A percentile compares a stretch with the other conserved stretches of the same genome.
Conservation (phyloP, 1,284 basidiomycete species). For the Fistulinella cinereoalba region DNA sequence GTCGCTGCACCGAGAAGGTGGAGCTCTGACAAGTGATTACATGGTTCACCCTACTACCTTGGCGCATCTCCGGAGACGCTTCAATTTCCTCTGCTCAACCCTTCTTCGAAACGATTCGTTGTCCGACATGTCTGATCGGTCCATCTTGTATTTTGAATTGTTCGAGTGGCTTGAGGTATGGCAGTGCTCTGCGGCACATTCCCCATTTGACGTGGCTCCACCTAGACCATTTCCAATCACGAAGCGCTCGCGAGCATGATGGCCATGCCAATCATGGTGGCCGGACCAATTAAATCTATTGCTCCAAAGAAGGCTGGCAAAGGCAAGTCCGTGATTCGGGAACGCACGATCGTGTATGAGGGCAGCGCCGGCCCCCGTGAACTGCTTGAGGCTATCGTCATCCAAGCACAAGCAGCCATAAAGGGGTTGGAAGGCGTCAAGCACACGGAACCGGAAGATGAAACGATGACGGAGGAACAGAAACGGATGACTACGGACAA, state of each 20-base stretch:
- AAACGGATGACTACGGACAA: constrained; percentile 67
- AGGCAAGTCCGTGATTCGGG: constrained; percentile 52
- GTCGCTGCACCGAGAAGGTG: constrained; percentile 66
- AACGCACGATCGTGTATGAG: constrained; percentile 82
- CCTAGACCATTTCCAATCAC: constrained; percentile 82
- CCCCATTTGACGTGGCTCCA: constrained; percentile 1
- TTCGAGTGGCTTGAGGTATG: constrained; percentile 86
- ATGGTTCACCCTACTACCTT: constrained; percentile 85
- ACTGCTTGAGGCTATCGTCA: constrained; percentile 82
- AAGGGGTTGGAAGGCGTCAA: constrained; percentile 76
- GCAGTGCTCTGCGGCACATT: neutral
- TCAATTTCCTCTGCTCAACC: constrained; percentile 81
- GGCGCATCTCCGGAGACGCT: constrained; percentile 84
- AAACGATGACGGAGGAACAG: constrained; percentile 78
- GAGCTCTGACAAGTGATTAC: constrained; percentile 79
- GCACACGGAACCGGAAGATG: constrained; percentile 43
- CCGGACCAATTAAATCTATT: constrained; percentile 62
- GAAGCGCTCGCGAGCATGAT: constrained; percentile 91
- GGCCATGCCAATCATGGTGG: constrained; percentile 93
- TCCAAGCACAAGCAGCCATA: constrained; percentile 84
- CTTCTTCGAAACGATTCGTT: constrained; percentile 88
- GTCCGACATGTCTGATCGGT: constrained; percentile 87
- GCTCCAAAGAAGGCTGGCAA: constrained; percentile 50
- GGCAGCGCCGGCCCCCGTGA: constrained; percentile 86
- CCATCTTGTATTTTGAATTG: constrained; percentile 81